These are phyloP conservation scores for Nyssa sinensis DNA, from an alignment of 148 eudicot species.

Conservation along the genomic window DNA sequence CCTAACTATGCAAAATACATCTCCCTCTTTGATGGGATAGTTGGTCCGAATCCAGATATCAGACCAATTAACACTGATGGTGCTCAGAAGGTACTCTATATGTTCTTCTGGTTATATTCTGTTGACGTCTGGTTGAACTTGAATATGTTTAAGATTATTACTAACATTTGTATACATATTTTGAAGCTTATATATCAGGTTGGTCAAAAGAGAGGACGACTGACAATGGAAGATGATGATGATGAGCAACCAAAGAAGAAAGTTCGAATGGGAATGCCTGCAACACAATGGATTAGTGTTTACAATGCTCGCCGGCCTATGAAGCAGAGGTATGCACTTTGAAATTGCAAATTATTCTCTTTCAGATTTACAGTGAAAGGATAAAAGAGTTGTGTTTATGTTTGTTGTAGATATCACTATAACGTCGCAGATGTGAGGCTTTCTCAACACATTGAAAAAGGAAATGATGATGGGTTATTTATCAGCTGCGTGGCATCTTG, in stretches of 20 bases:
- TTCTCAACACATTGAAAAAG: slow-evolving; percentile 79
- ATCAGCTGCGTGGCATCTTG: slow-evolving; percentile 85
- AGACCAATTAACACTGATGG: slow-evolving; percentile 96
- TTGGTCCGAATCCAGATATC: slow-evolving; percentile 88
- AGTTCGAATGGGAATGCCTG: slow-evolving; percentile 92
- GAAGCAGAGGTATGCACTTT: slow-evolving; percentile 71
- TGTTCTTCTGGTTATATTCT: neutral
- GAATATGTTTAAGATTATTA: slow-evolving; percentile 2
- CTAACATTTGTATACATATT: slow-evolving; percentile 4
- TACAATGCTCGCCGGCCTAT: slow-evolving; percentile 91
- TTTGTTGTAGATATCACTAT: slow-evolving; percentile 76
- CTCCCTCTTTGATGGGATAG: slow-evolving; percentile 88
- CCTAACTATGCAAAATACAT: slow-evolving; percentile 87
- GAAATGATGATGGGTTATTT: slow-evolving; percentile 81
- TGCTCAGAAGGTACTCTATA: slow-evolving; percentile 73
- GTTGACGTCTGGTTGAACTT: neutral
- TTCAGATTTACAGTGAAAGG: neutral
- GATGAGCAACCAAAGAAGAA: slow-evolving; percentile 93
- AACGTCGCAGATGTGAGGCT: slow-evolving; percentile 87
- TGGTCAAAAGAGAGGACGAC: slow-evolving; percentile 90
- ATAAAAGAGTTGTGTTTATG: slow-evolving; percentile 6
- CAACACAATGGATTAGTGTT: slow-evolving; percentile 92
- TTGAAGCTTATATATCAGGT: slow-evolving; percentile 78
- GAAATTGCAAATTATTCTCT: neutral
- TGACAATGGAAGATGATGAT: slow-evolving; percentile 69